Conservation (phyloP, 1,139 yeast genomes). For the Candida albicans region DNA sequence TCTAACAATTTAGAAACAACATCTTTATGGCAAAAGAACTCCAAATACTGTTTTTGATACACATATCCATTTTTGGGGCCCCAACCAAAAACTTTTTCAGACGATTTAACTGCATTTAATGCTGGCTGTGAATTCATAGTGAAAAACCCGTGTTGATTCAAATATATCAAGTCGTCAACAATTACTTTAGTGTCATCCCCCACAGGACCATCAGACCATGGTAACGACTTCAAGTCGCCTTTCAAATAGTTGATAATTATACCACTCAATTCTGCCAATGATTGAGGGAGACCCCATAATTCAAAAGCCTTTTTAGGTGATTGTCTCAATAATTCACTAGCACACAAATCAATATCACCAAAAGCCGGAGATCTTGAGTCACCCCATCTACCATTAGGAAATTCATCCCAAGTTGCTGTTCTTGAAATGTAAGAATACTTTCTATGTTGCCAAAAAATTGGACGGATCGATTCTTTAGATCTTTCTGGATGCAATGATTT, state of each 20-base stretch:
- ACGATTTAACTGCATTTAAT: slow-evolving; percentile 74
- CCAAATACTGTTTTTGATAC: slow-evolving; percentile 90
- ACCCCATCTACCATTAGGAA: slow-evolving; percentile 95
- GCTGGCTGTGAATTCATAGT: slow-evolving; percentile 97
- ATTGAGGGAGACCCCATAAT: slow-evolving; percentile 82
- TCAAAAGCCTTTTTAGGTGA: slow-evolving; percentile 78
- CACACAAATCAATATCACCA: slow-evolving; percentile 81
- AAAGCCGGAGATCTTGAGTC: slow-evolving; percentile 92
- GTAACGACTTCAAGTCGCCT: slow-evolving; percentile 73
- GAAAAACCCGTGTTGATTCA: slow-evolving; percentile 67
- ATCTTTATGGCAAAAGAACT: slow-evolving; percentile 69
- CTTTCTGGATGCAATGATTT: slow-evolving; percentile 83
- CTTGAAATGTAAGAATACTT: slow-evolving; percentile 87
- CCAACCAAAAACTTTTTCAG: slow-evolving; percentile 83
- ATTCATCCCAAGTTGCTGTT: slow-evolving; percentile 93
- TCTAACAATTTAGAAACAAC: slow-evolving; percentile 41
- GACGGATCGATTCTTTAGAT: slow-evolving; percentile 81
- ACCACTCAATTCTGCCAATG: slow-evolving; percentile 56
- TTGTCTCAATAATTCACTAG: slow-evolving; percentile 75
- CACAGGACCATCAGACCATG: slow-evolving; percentile 94
- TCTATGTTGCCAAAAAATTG: slow-evolving; percentile 95
- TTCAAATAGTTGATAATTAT: slow-evolving; percentile 65
- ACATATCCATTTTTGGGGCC: slow-evolving; percentile 93
- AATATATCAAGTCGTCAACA: slow-evolving; percentile 53
- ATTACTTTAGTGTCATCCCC: slow-evolving; percentile 74